A percentile compares a stretch with the other conserved stretches of the same genome.
Conservation (phyloP, 23 red algal genomes). For the Gracilaria gracilis region DNA sequence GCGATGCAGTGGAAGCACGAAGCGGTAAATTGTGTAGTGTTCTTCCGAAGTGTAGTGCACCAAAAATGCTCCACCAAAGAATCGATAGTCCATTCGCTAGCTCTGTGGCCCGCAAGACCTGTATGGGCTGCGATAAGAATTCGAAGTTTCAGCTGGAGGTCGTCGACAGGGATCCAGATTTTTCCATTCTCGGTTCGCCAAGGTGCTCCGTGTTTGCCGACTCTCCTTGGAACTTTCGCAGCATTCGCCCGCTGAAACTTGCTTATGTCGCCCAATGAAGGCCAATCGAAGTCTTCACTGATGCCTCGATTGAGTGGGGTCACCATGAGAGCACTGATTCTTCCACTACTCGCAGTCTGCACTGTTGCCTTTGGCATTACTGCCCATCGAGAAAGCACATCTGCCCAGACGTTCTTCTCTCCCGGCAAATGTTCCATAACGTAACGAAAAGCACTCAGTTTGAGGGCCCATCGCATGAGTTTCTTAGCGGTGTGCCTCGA, state of each 20-base stretch:
- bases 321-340: background rate
- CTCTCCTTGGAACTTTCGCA: too few relatives aligned
- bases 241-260: background rate
- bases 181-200: background rate
- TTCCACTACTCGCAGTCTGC: background rate
- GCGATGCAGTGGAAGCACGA: too few relatives aligned
- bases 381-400: background rate
- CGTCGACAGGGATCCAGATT: slow-evolving; percentile 32
- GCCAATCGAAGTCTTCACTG: slow-evolving; percentile 38
- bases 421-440: slow-evolving; percentile 15
- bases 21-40: too few relatives aligned
- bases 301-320: background rate
- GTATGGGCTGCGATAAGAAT: slow-evolving; percentile 30
- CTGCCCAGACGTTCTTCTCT: slow-evolving; percentile 27
- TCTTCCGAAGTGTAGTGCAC: too few relatives aligned
- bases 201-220: background rate
- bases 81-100: background rate
- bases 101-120: background rate
- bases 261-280: slow-evolving; percentile 10
- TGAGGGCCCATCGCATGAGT: background rate
- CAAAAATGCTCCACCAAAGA: background rate
- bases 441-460: slow-evolving; percentile 31
- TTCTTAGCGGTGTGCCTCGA: slow-evolving; percentile 11
- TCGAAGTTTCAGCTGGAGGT: background rate
- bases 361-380: background rate